Percentiles rank a stretch among this genome's conserved stretches.
Evolutionary conservation across 2,329 filamentous ascomycete genomes (phyloP).

Genomic region (Celoporthe dispersa): DNA sequence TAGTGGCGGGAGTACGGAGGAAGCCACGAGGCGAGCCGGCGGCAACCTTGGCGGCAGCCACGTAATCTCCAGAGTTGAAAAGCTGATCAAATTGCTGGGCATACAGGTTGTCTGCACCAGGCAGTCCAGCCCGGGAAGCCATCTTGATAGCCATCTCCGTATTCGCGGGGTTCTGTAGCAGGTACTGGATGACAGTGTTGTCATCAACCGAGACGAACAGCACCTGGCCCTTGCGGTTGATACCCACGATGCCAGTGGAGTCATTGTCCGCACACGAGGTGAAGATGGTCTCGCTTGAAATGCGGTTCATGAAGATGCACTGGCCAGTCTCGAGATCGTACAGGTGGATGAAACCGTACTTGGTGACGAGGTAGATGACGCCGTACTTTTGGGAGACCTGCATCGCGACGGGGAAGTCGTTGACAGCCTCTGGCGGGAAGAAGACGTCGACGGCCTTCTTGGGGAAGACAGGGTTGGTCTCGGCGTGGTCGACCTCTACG

Average conservation of each 20-base stretch:
- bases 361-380: constrained; percentile 95
- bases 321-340: constrained; percentile 96
- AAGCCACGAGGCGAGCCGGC: constrained; percentile 97
- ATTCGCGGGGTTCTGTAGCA: constrained; percentile 95
- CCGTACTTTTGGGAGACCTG: constrained; percentile 97
- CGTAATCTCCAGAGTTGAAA: constrained; percentile 77
- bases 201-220: constrained; percentile 94
- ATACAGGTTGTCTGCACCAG: constrained; percentile 92
- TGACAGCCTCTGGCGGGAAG: constrained; percentile 93
- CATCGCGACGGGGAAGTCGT: constrained; percentile 97
- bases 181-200: constrained; percentile 86
- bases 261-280: constrained; percentile 84
- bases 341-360: constrained; percentile 98
- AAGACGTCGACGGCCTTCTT: constrained; percentile 99
- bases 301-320: constrained; percentile 99
- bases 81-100: constrained; percentile 91
- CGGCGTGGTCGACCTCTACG: constrained; percentile 93
- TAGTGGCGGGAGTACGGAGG: constrained; percentile 90
- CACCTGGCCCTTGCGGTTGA: constrained; percentile 97
- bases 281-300: constrained; percentile 99
- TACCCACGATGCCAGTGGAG: constrained; percentile 86
- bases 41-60: constrained; percentile 91
- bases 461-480: constrained; percentile 83
- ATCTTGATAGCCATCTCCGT: constrained; percentile 93
- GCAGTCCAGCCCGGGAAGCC: constrained; percentile 89